Evolutionary conservation across 441 rosid species (phyloP), one percentile per base, ranked within the genome.

Genomic region (Flueggea neowawraea): DNA sequence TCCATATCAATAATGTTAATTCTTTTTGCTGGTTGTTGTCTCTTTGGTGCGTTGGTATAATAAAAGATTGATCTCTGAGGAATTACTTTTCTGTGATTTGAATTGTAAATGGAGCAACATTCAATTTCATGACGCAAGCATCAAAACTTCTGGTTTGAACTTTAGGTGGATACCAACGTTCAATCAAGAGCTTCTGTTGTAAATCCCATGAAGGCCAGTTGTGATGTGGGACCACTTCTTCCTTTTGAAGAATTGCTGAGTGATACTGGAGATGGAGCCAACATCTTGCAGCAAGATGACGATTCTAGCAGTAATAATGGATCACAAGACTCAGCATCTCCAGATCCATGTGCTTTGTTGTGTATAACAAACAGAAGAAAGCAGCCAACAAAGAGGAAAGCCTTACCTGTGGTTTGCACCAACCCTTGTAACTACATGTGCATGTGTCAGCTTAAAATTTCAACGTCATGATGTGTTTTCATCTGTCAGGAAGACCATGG

Each of bases 281-380:
- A 62, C 49, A 55, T 67, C 60, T 76, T 45, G 49, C 75, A 77
- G 73, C 78, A 71, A 72, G 77, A 73, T 51, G 83, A 79, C 73
- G 78, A 74, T 62, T 58, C 3, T 36, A 36, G 51, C 64, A 70
- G 69, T 28, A 65, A 17, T 67, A 67, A 31, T 66, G 47, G 63
- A 22, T 31, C 31, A 16, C 86, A 77, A 75, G 88, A 69, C 58
- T 73, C 79, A 70, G 60, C 64, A 56, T 73, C 88, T 72, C 99
- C 95, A 31, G 74, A 87, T 80, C 90, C 96, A 71, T 70, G 83
- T 71, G 76, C 88, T 63, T 78, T 91, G 68, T 65, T 86, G 76
- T 84, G 84, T 65, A 91, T 89, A 56, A 94, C 97, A 69, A 89
- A 73, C 67, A 85, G 98, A 69, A 89, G 89, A 79, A 94, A 91